phyloP scores from a whole-genome alignment of 176 grass and related monocot species.

The Rhynchospora pubera region DNA sequence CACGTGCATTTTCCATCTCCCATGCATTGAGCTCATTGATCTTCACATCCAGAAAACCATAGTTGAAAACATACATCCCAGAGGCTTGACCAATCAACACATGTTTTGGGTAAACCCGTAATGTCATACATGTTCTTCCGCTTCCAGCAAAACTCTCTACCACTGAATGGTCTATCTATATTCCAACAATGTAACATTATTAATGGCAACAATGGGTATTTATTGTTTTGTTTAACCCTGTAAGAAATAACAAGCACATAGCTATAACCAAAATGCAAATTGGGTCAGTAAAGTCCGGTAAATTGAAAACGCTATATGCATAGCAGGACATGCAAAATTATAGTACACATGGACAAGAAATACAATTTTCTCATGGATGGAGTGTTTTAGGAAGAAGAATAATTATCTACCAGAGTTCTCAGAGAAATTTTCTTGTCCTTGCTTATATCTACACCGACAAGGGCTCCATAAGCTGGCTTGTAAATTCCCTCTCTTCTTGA shows the following conservation, averaged over 20 bases:
- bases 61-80: conserved; percentile 41
- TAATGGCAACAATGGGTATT: no score
- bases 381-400: background rate
- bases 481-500: conserved; percentile 27
- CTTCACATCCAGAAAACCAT: conserved; percentile 27
- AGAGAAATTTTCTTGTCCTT: conserved; percentile 51
- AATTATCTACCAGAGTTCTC: conserved; percentile 49
- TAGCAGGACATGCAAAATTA: no score
- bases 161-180: conserved; percentile 47
- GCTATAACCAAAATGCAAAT: no score
- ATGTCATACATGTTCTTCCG: conserved; percentile 38
- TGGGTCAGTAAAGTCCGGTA: no score
- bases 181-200: background rate
- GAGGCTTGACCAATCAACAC: conserved; percentile 11
- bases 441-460: conserved; percentile 39
- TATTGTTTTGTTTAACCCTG: no score
- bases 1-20: conserved; percentile 33
- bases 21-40: conserved; percentile 36
- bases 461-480: conserved; percentile 41
- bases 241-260: no score
- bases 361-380: no score
- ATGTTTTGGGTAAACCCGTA: conserved; percentile 42
- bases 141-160: conserved; percentile 45
- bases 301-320: no score
- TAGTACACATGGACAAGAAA: no score